Base-by-base conservation (phyloP, 2,329 filamentous ascomycete species). In the Dothideomycetes sp. region DNA sequence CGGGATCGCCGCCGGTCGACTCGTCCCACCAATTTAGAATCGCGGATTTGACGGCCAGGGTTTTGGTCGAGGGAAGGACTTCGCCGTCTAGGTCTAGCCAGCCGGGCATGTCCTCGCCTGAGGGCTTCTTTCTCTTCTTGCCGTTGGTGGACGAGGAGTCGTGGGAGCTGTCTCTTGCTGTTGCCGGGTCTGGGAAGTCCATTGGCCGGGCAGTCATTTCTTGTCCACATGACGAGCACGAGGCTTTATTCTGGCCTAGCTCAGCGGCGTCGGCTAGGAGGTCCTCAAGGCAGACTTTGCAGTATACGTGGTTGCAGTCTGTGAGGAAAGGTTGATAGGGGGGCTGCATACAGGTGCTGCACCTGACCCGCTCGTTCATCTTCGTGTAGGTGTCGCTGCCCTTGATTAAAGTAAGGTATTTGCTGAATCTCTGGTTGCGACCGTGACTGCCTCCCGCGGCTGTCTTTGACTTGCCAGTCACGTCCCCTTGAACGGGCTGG, bases 271-370 rank as follows among this genome's bases (percentile, higher is more conserved):
- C 36, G 0, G 56, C n/a, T 33, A 51, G 45, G 31, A 62, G 42
- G 2, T 51, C 47, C 2, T 50, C 38, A 5, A 73, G 55, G 46
- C 75, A 79, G 0, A 56, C 51, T 2, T 52, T 41, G 52, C 76
- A 80, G 46, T 73, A 74, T 4, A 77, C 52, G 44, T 80, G 75
- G 12, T 61, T 57, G 49, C 76, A 80, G 4, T 62, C 55, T 0
- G 72, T 72, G 19, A 72, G 56, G 8, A 61, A 53, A 0, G 68
- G 60, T 1, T 62, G 46, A 0, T 53, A 47, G 0, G 69, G 68
- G 0, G 52, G 36, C 16, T 50, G 47, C 2, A 50, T 45, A 53
- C 75, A 78, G 1, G 49, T 45, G 2, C 51, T 47, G 49, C 74
- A 77, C 3, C 50, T 46, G 0, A 49, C 55, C 3, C 62, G 47